Evolutionary conservation across 2,329 filamentous ascomycete genomes (phyloP).

Genomic region (Phialophora expanda): DNA sequence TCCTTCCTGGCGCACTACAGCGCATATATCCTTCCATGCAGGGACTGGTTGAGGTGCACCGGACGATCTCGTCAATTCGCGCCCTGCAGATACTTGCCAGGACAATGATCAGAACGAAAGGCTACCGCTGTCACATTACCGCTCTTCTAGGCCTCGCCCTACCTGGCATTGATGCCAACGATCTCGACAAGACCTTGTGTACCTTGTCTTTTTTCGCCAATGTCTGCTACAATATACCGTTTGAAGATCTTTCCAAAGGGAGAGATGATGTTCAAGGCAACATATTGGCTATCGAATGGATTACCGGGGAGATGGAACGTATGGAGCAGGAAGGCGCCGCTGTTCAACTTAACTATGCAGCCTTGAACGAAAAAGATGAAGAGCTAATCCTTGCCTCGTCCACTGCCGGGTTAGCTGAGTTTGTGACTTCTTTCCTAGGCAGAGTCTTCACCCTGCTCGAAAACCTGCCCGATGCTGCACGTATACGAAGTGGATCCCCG

Average conservation of each 20-base stretch:
- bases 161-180: constrained; percentile 96
- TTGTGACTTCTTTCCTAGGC: constrained; percentile 85
- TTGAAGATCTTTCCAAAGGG: constrained; percentile 77
- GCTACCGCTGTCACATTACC: constrained; percentile 95
- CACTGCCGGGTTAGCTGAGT: constrained; percentile 91
- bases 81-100: constrained; percentile 90
- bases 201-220: constrained; percentile 94
- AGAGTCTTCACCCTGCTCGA: constrained; percentile 95
- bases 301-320: constrained; percentile 89
- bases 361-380: constrained; percentile 85
- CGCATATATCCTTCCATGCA: constrained; percentile 97
- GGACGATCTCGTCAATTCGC: constrained; percentile 90
- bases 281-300: constrained; percentile 85
- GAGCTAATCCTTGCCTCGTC: constrained; percentile 88
- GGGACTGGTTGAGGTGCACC: constrained; percentile 93
- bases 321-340: constrained; percentile 88
- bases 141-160: constrained; percentile 89
- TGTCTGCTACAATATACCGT: constrained; percentile 93
- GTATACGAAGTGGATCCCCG: constrained; percentile 85
- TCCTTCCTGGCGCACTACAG: constrained; percentile 90
- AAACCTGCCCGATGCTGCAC: constrained; percentile 88
- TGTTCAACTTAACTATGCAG: constrained; percentile 83
- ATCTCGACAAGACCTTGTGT: constrained; percentile 93
- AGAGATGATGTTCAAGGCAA: constrained; percentile 72
- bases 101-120: constrained; percentile 88